phyloP scores from a whole-genome alignment of 2,329 filamentous ascomycete genomes.

The Arthroderma uncinatum region DNA sequence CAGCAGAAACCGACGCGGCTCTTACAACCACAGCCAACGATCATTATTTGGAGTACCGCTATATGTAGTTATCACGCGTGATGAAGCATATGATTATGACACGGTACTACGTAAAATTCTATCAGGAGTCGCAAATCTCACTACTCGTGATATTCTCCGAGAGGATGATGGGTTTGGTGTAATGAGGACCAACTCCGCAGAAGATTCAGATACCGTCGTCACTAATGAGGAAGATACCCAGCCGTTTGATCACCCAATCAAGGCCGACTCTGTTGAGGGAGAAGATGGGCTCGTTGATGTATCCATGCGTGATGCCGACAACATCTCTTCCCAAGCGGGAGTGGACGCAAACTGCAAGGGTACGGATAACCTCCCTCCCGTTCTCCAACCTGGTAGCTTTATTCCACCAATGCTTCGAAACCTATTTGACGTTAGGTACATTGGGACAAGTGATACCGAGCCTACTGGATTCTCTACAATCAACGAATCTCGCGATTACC shows the following conservation, averaged over 20 bases:
- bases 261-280: slow-evolving; percentile 68
- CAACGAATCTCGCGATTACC: slow-evolving; percentile 48
- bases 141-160: slow-evolving; percentile 55
- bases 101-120: slow-evolving; percentile 69
- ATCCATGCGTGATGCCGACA: slow-evolving; percentile 58
- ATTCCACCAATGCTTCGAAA: slow-evolving; percentile 55
- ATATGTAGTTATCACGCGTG: slow-evolving; percentile 63
- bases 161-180: slow-evolving; percentile 37
- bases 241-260: slow-evolving; percentile 58
- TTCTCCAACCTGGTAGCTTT: slow-evolving; percentile 46
- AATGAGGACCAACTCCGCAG: slow-evolving; percentile 41
- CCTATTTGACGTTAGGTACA: slow-evolving; percentile 67
- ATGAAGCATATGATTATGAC: slow-evolving; percentile 61
- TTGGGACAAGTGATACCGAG: slow-evolving; percentile 47
- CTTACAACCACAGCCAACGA: slow-evolving; percentile 18
- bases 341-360: slow-evolving; percentile 31
- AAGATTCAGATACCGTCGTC: slow-evolving; percentile 59
- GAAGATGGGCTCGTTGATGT: slow-evolving; percentile 89
- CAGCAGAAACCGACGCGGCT: slow-evolving; percentile 17
- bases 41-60: slow-evolving; percentile 34
- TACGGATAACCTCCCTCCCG: slow-evolving; percentile 36
- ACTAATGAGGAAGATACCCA: slow-evolving; percentile 52
- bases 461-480: slow-evolving; percentile 59
- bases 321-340: slow-evolving; percentile 24
- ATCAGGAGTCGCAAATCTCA: slow-evolving; percentile 62